Percentiles rank a stretch among this genome's conserved stretches.
Evolutionary conservation across 2,329 filamentous ascomycete species (phyloP).

Genomic region (Colletotrichum simmondsii): DNA sequence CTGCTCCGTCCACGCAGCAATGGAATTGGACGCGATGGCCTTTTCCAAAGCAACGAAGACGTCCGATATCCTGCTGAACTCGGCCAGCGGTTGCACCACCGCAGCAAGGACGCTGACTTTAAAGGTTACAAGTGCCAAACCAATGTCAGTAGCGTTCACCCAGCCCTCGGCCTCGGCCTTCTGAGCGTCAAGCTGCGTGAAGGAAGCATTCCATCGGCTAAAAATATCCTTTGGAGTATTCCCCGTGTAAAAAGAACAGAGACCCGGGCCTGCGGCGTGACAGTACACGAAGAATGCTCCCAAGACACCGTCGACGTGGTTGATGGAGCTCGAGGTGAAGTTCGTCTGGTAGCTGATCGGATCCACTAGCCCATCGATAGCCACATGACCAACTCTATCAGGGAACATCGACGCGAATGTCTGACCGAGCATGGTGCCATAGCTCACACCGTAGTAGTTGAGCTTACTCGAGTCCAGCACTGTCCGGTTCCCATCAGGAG

Average conservation of each 20-base stretch:
- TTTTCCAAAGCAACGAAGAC: neutral
- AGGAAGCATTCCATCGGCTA: conserved; percentile 36
- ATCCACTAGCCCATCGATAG: conserved; percentile 59
- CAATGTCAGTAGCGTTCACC: conserved; percentile 28
- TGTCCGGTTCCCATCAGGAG: conserved; percentile 21
- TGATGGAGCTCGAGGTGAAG: conserved; percentile 50
- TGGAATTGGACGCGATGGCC: neutral
- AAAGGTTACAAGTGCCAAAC: conserved; percentile 2
- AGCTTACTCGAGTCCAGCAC: conserved; percentile 40
- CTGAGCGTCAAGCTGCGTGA: conserved; percentile 33
- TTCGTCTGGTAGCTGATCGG: conserved; percentile 46
- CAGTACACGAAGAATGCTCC: conserved; percentile 56
- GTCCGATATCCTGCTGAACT: neutral
- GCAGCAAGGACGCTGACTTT: neutral
- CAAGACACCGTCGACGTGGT: conserved; percentile 55
- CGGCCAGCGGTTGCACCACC: neutral
- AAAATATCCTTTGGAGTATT: conserved; percentile 48
- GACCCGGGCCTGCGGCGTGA: conserved; percentile 47
- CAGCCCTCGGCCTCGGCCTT: conserved; percentile 34
- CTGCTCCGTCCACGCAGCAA: conserved; percentile 5
- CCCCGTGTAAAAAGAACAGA: conserved; percentile 49
- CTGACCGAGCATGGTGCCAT: conserved; percentile 56
- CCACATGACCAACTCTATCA: conserved; percentile 45
- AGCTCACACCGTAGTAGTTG: conserved; percentile 57
- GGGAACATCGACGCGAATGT: conserved; percentile 54